These are phyloP conservation scores for Pelargonium nanum DNA, from an alignment of 345 rosid genomes.

Conservation along the genomic window DNA sequence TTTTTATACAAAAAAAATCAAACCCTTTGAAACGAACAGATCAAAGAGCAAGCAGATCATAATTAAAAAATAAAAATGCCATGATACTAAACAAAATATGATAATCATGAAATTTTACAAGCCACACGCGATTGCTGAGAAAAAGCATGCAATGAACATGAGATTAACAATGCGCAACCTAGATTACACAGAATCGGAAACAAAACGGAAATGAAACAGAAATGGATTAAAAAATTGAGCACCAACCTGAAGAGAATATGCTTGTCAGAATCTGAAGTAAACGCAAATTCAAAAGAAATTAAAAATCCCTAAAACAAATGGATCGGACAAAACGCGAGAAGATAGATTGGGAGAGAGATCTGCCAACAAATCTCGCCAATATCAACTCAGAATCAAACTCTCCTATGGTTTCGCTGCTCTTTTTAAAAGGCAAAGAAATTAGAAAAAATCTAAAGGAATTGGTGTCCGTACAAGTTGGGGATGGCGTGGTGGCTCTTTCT, in stretches of 20 bases:
- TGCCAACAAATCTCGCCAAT: neutral
- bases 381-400: neutral
- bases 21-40: neutral
- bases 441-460: neutral
- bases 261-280: neutral
- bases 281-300: neutral
- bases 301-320: neutral
- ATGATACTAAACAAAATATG: neutral
- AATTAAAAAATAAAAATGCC: neutral
- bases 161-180: neutral
- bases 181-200: neutral
- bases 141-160: neutral
- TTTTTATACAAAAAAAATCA: neutral
- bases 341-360: neutral
- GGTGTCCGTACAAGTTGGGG: neutral
- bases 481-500: too few relatives aligned
- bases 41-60: neutral
- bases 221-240: neutral
- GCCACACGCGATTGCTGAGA: neutral
- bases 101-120: neutral
- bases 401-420: neutral
- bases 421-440: neutral
- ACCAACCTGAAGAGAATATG: too few relatives aligned
- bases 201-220: too few relatives aligned
- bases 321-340: neutral